Conservation (phyloP, 2,329 filamentous ascomycete species). For the Clarireedia homoeocarpa region DNA sequence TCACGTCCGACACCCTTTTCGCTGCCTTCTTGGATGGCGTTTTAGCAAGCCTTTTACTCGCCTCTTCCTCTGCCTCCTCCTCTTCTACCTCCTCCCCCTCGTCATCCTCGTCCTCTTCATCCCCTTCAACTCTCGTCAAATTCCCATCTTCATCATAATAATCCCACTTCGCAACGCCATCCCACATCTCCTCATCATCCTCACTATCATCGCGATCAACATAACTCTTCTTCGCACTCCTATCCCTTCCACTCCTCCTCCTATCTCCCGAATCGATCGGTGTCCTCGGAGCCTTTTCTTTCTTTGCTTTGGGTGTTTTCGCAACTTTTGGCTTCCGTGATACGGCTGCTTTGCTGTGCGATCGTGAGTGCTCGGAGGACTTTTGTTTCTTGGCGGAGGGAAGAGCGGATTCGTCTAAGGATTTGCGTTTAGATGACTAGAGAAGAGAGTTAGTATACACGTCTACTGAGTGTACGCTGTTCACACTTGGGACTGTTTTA, state of each 20-base stretch:
- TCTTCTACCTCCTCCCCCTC: constrained; percentile 11
- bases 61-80: constrained; percentile 9
- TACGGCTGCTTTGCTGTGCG: constrained; percentile 13
- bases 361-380: constrained; percentile 13
- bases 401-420: constrained; percentile 20
- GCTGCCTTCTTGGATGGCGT: neutral
- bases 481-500: constrained; percentile 19
- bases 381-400: constrained; percentile 19
- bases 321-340: constrained; percentile 24
- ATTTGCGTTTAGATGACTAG: constrained; percentile 25
- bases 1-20: neutral
- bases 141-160: constrained; percentile 34
- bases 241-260: constrained; percentile 32
- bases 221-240: constrained; percentile 31
- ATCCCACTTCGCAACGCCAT: constrained; percentile 28
- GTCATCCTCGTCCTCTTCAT: constrained; percentile 12
- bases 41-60: constrained; percentile 5
- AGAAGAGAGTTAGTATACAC: neutral
- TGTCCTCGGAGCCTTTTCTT: constrained; percentile 14
- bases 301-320: constrained; percentile 26
- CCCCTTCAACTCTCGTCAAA: constrained; percentile 26
- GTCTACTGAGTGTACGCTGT: neutral
- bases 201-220: constrained; percentile 34
- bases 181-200: constrained; percentile 33
- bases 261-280: constrained; percentile 22